Evolutionary conservation across 2,329 filamentous ascomycete species (phyloP).

Genomic region (Phaeosphaeria sp.): DNA sequence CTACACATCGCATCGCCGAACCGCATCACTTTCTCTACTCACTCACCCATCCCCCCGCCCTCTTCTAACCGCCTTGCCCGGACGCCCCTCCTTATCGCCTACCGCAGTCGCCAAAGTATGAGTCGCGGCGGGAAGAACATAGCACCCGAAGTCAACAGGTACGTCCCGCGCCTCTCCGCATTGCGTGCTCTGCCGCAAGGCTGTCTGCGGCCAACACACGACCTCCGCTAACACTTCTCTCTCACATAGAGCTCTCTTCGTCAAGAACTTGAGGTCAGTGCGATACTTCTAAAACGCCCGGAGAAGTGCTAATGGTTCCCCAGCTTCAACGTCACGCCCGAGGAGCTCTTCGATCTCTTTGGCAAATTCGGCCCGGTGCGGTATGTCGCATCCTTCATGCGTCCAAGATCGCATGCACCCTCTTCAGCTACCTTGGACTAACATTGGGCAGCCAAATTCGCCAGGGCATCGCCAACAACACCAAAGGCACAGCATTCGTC

Average conservation of each 20-base stretch:
- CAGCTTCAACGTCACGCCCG: slow-evolving; percentile 98
- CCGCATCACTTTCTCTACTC: slow-evolving; percentile 13
- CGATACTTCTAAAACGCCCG: neutral
- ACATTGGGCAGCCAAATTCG: slow-evolving; percentile 80
- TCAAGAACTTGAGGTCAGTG: slow-evolving; percentile 94
- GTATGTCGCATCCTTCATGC: slow-evolving; percentile 61
- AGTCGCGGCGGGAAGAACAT: slow-evolving; percentile 89
- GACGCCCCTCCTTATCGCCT: slow-evolving; percentile 29
- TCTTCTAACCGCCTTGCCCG: slow-evolving; percentile 20
- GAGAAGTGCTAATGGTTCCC: slow-evolving; percentile 16
- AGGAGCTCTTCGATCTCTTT: slow-evolving; percentile 98
- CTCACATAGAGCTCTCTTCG: slow-evolving; percentile 87
- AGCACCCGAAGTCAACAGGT: slow-evolving; percentile 99
- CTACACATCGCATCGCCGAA: neutral
- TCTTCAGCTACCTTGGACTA: slow-evolving; percentile 15
- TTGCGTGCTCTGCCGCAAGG: slow-evolving; percentile 20
- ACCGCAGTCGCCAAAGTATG: slow-evolving; percentile 70
- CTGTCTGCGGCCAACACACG: slow-evolving; percentile 30
- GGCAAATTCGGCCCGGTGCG: slow-evolving; percentile 95
- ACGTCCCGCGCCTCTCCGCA: slow-evolving; percentile 50
- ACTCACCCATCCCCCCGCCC: slow-evolving; percentile 7
- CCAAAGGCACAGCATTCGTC: slow-evolving; percentile 98
- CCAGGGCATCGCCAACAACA: slow-evolving; percentile 95
- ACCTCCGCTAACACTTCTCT: slow-evolving; percentile 39
- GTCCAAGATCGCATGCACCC: slow-evolving; percentile 12